Evolutionary conservation across 2,329 filamentous ascomycete genomes (phyloP), one percentile per base, ranked within the genome.

Genomic region (Pestalotiopsis sp.): DNA sequence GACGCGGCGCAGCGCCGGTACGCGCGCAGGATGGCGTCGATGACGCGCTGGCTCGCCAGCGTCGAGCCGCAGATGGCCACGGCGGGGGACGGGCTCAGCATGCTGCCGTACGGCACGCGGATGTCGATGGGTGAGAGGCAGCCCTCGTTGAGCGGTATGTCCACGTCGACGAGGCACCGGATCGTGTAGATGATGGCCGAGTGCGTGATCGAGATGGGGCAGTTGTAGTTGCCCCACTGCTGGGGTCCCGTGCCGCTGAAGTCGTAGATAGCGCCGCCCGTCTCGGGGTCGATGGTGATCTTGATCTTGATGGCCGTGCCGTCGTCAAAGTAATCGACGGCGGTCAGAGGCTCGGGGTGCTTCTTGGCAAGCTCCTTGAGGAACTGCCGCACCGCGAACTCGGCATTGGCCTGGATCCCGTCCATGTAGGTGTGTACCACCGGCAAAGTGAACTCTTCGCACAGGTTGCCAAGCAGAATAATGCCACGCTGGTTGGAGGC

Each of bases 281-380:
- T 90, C 1, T 88, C 84, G 0, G 86, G 85, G 73, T 93, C 86
- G 71, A 94, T 93, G 1, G 71, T 75, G 66, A 76, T 73, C 31
- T 69, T 71, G 25, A 76, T 68, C 17, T 66, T 69, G 38, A 76
- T 70, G 3, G 69, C 65, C 1, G 72, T 74, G 7, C 74, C 73
- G 41, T 94, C 91, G 74, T 94, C 92, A 91, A 94, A 93, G 79
- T 89, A 92, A 73, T 94, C 92, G 5, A 88, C 82, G 0, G 92
- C 91, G 20, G 86, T 85, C 1, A 93, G 81, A 59, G 91, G 88
- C 67, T 88, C 52, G 2, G 67, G 72, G 38, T 75, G 74, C 9
- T 91, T 86, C 68, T 88, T 84, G 0, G 90, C 76, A 20, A 79
- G 66, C 41, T 61, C 61, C 45, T 73, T 75, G 65, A 80, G 73